phyloP scores from a whole-genome alignment of 257 asterid species.

The Pogostemon cablin region DNA sequence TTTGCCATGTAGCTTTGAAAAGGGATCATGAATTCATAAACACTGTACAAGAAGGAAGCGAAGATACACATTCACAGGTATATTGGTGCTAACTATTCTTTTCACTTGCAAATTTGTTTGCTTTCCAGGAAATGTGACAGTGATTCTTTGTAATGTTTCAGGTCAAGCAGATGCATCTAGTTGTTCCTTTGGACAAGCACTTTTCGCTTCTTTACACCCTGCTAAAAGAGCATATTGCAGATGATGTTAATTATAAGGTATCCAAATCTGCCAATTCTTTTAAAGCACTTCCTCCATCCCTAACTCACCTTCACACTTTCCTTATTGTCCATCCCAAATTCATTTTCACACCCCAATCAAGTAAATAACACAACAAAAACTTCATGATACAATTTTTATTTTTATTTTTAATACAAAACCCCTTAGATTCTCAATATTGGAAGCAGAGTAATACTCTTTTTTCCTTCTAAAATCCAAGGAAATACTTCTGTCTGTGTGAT shows the following conservation, averaged over 20 bases:
- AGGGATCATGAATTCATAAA: slow-evolving; percentile 91
- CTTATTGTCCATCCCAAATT: neutral
- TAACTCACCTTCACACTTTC: neutral
- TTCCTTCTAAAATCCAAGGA: neutral
- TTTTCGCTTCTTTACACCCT: slow-evolving; percentile 71
- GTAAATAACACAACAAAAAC: too few relatives aligned
- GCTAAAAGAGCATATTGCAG: slow-evolving; percentile 80
- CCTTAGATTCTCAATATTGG: neutral
- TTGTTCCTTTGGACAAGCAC: slow-evolving; percentile 81
- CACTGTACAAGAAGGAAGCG: slow-evolving; percentile 91
- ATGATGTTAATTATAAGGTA: slow-evolving; percentile 90
- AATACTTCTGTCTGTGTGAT: slow-evolving; percentile 15
- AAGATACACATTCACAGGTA: slow-evolving; percentile 95
- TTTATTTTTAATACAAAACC: neutral
- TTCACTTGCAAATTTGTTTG: slow-evolving; percentile 1
- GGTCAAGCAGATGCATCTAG: slow-evolving; percentile 85
- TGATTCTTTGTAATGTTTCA: slow-evolving; percentile 37
- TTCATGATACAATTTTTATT: too few relatives aligned
- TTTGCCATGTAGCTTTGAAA: slow-evolving; percentile 86
- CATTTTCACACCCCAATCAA: too few relatives aligned
- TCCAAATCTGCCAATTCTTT: neutral
- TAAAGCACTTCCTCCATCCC: neutral
- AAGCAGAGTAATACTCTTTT: neutral
- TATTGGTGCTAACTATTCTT: slow-evolving; percentile 12
- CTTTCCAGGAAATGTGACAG: neutral